These are phyloP conservation scores for Fusarium palustre DNA, from an alignment of 2,329 filamentous ascomycete species.

Conservation along the genomic window DNA sequence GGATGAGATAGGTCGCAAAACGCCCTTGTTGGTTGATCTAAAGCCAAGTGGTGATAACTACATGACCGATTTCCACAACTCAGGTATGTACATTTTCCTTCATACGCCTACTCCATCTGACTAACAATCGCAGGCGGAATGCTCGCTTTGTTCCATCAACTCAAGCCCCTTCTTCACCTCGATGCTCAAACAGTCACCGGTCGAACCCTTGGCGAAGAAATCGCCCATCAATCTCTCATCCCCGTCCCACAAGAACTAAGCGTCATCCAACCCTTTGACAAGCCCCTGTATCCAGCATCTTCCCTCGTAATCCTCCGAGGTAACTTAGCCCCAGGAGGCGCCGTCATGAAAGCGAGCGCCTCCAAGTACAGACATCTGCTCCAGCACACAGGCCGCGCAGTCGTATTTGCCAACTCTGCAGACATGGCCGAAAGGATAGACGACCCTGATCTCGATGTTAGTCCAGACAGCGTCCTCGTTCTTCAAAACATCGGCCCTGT, in stretches of 20 bases:
- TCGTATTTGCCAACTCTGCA: constrained; percentile 80
- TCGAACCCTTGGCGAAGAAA: constrained; percentile 82
- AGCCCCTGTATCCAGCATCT: constrained; percentile 77
- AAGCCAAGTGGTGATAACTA: constrained; percentile 89
- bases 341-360: constrained; percentile 91
- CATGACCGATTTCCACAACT: constrained; percentile 89
- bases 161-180: constrained; percentile 82
- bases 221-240: constrained; percentile 76
- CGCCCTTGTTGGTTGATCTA: constrained; percentile 84
- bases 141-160: constrained; percentile 80
- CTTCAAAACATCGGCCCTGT: constrained; percentile 91
- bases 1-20: constrained; percentile 80
- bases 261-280: constrained; percentile 73
- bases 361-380: constrained; percentile 75
- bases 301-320: constrained; percentile 85
- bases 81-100: neutral
- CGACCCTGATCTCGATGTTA: constrained; percentile 70
- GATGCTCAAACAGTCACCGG: constrained; percentile 85
- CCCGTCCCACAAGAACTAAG: constrained; percentile 52
- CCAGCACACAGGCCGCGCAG: constrained; percentile 59
- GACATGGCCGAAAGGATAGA: constrained; percentile 76
- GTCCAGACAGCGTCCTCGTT: constrained; percentile 73
- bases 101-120: too few relatives aligned
- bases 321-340: constrained; percentile 85
- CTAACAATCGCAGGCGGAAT: constrained; percentile 71